Base-by-base conservation (phyloP, 768 basidiomycete genomes). In the Phaeotremella fagi region DNA sequence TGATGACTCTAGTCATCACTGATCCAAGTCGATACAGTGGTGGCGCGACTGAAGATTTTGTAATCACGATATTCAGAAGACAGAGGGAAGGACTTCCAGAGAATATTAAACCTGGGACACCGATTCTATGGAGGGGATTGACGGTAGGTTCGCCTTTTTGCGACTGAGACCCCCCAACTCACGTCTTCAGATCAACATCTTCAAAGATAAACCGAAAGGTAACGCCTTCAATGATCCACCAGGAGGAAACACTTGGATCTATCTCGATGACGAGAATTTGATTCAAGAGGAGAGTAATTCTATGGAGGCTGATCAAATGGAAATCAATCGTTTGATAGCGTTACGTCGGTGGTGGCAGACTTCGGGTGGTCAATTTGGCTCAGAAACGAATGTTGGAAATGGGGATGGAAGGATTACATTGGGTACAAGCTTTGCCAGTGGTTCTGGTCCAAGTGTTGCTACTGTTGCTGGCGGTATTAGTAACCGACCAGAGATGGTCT, bases 141-240 rank as follows among this genome's bases (percentile, higher is more conserved):
- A 60, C 28, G 28, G 60, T 61, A 20, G 50, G 60, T 31, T 29
- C 14, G 18, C 52, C 31, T 3, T 41, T 41, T 35, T 9, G 33
- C n/a, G 31, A 22, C 27, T 14, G 16, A n/a, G 14, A 15, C 2
- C 20, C 15, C 6, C 16, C 20, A 23, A 45, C 24, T 15, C 28
- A 16, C 14, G 42, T 45, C 41, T 5, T 12, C 44, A 61, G 58
- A 33, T 64, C 4, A 48, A 38, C 1, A 31, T 22, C 14, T 68
- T 29, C 29, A 61, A 64, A 20, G 45, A 45, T 4, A 68, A 68
- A 37, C 56, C 54, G 24, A 68, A 68, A 36, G 66, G 57, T 18
- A 50, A 68, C 47, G 54, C 48, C 16, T 53, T 48, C 45, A 20
- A 37, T 4, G 35, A 45, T 1, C 38, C 38, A 41, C 38, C 38